These are phyloP conservation scores for Neofusicoccum parvum DNA, from an alignment of 2,329 filamentous ascomycete genomes.

Conservation along the genomic window DNA sequence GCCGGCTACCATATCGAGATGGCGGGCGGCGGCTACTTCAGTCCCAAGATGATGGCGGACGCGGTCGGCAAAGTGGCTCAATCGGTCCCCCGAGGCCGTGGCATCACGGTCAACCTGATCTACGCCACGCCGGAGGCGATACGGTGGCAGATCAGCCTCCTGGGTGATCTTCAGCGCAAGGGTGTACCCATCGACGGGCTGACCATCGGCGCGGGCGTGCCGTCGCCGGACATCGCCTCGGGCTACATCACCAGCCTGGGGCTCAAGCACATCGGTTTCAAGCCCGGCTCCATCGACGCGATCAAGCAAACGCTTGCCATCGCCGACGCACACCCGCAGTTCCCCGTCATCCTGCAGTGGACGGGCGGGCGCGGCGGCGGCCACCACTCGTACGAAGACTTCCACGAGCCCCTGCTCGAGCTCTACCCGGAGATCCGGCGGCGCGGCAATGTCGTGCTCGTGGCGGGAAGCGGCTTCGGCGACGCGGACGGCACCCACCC, in stretches of 20 bases:
- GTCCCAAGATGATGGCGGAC: too few relatives aligned
- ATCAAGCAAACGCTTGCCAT: conserved; percentile 92
- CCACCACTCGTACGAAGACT: conserved; percentile 93
- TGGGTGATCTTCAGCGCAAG: conserved; percentile 77
- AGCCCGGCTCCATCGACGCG: conserved; percentile 84
- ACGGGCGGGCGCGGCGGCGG: conserved; percentile 92
- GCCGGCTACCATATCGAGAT: conserved; percentile 94
- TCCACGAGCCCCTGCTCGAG: conserved; percentile 86
- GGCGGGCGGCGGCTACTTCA: conserved; percentile 76
- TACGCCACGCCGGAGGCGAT: conserved; percentile 89
- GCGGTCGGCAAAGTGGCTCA: too few relatives aligned
- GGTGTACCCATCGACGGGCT: conserved; percentile 86
- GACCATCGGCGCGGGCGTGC: conserved; percentile 90
- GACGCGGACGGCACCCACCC: conserved; percentile 88
- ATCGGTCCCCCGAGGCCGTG: conserved; percentile 78
- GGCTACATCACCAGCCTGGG: conserved; percentile 87
- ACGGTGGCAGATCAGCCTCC: conserved; percentile 87
- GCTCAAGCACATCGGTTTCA: conserved; percentile 91
- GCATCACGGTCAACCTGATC: conserved; percentile 87
- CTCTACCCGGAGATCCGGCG: conserved; percentile 90
- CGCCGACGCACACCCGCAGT: conserved; percentile 87
- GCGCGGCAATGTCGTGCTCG: conserved; percentile 81
- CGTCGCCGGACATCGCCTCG: conserved; percentile 88
- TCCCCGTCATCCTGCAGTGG: conserved; percentile 94
- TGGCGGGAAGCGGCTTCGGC: conserved; percentile 91